Conservation (phyloP, 192 early-diverging fungal species). For the Bifiguratus adelaidae region DNA sequence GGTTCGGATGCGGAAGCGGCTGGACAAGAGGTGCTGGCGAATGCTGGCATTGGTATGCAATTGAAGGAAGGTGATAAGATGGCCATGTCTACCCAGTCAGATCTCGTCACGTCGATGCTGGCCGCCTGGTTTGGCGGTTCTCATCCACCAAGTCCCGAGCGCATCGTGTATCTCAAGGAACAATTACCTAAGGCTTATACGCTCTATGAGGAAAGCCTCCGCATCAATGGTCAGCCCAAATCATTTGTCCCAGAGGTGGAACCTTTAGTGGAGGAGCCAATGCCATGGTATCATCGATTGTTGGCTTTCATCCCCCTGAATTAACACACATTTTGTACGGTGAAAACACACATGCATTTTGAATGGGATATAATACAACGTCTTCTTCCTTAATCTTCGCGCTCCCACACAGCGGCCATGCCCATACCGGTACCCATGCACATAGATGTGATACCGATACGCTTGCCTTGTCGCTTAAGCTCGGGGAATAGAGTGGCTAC, state of each 20-base stretch:
- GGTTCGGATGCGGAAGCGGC: neutral
- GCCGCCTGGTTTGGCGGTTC: constrained; percentile 21
- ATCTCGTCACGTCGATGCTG: constrained; percentile 10
- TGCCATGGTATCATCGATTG: too few species aligned
- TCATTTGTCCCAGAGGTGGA: too few species aligned
- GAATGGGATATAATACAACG: too few species aligned
- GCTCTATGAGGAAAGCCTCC: constrained; percentile 11
- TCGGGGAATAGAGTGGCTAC: constrained; percentile 79
- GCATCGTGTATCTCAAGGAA: constrained; percentile 15
- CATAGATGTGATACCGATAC: constrained; percentile 87
- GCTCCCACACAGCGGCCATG: too few species aligned
- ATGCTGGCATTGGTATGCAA: neutral
- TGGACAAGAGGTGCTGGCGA: neutral
- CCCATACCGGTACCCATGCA: constrained; percentile 97
- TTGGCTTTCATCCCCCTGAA: too few species aligned
- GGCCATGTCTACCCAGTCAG: neutral
- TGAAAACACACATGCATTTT: too few species aligned
- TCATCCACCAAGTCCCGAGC: constrained; percentile 22
- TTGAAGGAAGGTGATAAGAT: neutral
- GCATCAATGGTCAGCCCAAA: constrained; percentile 12
- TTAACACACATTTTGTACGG: too few species aligned
- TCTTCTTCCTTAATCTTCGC: too few species aligned
- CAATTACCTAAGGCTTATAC: constrained; percentile 13
- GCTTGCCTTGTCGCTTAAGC: constrained; percentile 67
- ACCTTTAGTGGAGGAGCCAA: too few species aligned